phyloP scores from a whole-genome alignment of 2,329 filamentous ascomycete species.

The Talaromyces sp. region DNA sequence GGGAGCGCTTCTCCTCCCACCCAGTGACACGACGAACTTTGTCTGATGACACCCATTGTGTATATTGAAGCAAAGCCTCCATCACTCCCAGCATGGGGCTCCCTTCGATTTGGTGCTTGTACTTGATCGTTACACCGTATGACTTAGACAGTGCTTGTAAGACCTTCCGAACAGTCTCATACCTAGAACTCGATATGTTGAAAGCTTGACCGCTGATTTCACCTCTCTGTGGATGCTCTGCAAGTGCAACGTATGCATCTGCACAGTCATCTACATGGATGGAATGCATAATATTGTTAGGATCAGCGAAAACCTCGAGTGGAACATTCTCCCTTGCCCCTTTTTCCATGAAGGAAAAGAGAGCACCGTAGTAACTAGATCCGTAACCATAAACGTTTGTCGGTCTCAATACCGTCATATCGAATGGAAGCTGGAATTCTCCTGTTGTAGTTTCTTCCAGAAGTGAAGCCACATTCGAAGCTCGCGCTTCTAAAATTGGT shows the following conservation, averaged over 20 bases:
- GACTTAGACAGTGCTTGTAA: constrained; percentile 5
- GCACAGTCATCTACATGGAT: constrained; percentile 8
- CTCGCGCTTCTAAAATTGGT: constrained; percentile 1
- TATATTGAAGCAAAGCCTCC: constrained; percentile 1
- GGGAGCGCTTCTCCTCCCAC: constrained; percentile 6
- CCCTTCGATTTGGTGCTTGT: background rate
- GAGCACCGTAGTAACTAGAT: constrained; percentile 7
- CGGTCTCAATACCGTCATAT: constrained; percentile 5
- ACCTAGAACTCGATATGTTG: constrained; percentile 8
- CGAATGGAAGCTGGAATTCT: constrained; percentile 1
- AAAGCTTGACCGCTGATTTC: constrained; percentile 6
- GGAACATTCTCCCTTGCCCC: background rate
- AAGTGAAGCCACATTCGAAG: background rate
- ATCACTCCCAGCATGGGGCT: background rate
- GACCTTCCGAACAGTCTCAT: constrained; percentile 1
- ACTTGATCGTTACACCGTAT: constrained; percentile 2
- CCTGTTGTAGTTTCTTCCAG: background rate
- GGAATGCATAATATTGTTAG: constrained; percentile 7
- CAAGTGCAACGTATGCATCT: constrained; percentile 3
- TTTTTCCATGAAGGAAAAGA: constrained; percentile 5
- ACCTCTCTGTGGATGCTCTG: constrained; percentile 2
- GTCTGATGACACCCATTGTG: constrained; percentile 9
- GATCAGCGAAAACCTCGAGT: constrained; percentile 1
- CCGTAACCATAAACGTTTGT: constrained; percentile 9
- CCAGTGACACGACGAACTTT: constrained; percentile 6